Base-by-base conservation (phyloP, 345 rosid genomes). In the Acer saccharum region DNA sequence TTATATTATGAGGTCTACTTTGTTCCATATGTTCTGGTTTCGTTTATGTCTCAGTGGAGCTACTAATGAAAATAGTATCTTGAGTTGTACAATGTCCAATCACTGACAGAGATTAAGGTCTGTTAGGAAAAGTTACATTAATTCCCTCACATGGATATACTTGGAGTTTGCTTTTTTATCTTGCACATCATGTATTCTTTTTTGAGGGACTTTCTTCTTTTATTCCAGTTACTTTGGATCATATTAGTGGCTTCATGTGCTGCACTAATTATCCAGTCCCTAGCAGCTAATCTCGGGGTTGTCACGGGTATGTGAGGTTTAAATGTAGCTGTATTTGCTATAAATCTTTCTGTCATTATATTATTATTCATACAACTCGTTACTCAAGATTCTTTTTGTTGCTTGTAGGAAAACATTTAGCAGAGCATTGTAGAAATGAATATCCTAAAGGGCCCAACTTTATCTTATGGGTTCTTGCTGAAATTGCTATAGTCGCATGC, bases 261-360 rank as follows among this genome's bases (percentile, higher is more conserved):
- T 43, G 97, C 97, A 83, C 89, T 95, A 70, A 29, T 95, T 63
- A 92, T 95, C 84, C 99, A 95, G 81, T 94, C 98, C 71, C 73
- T 95, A 13, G 97, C 97, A 63, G 99, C 98, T 77, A 94, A 95
- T 81, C 88, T 95, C 76, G 99, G 99, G 69, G 98, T 95, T 82
- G 98, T 93, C 80, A 93, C 99, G 41, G 97, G 99, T 88, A 74
- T 62, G 29, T 68, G 46, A 48, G 65, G 25, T 78, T 50, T 72
- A 23, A 3, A 14, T 39, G 23, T 43, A 35, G 44, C 70, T 65
- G 29, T 0, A 17, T 41, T 69, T 66, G 4, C 20, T 25, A 9
- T 39, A 7, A 75, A 18, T 62, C 35, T 48, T 65, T 41, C 69
- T 35, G 69, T 23, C 18, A 0, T 17, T 43, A 48, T 71, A 25